A percentile compares a stretch with the other conserved stretches of the same genome.
phyloP scores from a whole-genome alignment of 2,329 filamentous ascomycete genomes.

The Fusarium siculi region DNA sequence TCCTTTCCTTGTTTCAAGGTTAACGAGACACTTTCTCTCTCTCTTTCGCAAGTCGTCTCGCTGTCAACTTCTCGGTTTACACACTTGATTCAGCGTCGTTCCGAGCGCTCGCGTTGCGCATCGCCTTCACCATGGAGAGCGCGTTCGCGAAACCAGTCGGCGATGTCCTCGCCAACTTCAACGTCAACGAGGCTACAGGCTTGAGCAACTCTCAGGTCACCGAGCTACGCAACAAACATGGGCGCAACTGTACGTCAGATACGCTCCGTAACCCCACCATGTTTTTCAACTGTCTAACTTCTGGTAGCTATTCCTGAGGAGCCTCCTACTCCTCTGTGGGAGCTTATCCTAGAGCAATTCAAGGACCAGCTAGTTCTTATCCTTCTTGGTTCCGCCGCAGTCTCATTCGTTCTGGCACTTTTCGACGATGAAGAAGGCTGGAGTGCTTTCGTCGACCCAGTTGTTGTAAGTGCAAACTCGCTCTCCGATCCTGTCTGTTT shows the following conservation, averaged over 20 bases:
- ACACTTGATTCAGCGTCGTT: slow-evolving; percentile 16
- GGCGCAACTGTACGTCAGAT: slow-evolving; percentile 69
- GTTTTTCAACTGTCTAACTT: slow-evolving; percentile 19
- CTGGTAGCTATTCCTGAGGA: slow-evolving; percentile 76
- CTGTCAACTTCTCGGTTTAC: slow-evolving; percentile 13
- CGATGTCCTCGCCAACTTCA: slow-evolving; percentile 69
- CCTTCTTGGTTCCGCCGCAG: slow-evolving; percentile 87
- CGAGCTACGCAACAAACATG: slow-evolving; percentile 66
- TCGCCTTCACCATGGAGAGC: slow-evolving; percentile 64
- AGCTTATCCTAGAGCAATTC: slow-evolving; percentile 97
- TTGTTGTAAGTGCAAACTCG: slow-evolving; percentile 74
- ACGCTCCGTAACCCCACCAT: slow-evolving; percentile 18
- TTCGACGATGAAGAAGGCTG: slow-evolving; percentile 94
- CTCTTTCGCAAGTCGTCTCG: slow-evolving; percentile 25
- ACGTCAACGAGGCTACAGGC: slow-evolving; percentile 65
- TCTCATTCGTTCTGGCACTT: slow-evolving; percentile 92
- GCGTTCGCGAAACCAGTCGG: slow-evolving; percentile 68
- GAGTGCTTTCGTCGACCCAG: slow-evolving; percentile 96
- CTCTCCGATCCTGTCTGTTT: not conserved
- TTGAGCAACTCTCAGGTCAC: slow-evolving; percentile 69
- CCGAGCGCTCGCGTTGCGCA: slow-evolving; percentile 37
- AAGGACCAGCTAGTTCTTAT: slow-evolving; percentile 99
- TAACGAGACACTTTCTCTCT: slow-evolving; percentile 2
- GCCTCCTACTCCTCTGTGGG: slow-evolving; percentile 93
- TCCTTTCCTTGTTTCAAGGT: slow-evolving; percentile 14